Base-by-base conservation (phyloP, 2,329 filamentous ascomycete genomes). In the Myriosclerotinia curreyana region DNA sequence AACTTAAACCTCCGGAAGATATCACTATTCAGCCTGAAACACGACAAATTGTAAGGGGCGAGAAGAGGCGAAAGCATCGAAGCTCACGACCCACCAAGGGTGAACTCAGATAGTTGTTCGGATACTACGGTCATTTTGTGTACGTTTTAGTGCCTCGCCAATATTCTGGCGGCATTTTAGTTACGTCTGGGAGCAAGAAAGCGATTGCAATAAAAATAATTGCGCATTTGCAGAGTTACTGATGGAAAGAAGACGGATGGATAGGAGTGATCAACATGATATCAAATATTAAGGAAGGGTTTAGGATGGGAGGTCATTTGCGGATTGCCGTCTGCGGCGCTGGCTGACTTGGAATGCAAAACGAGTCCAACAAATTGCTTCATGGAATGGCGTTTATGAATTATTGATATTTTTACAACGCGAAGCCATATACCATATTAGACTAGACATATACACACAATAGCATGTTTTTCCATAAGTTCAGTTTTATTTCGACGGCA, bases 21-120 rank as follows among this genome's bases (percentile, higher is more conserved):
- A 62, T 62, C 3, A 53, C 40, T 20, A 54, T 62, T 46, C 59
- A 62, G 28, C 59, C 59, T 15, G 59, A 44, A 54, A 62, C 59
- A 14, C 59, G 49, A 42, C 59, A 62, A 38, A 22, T 62, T 9
- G 28, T 54, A 22, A 62, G 51, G 8, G 59, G 59, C 5, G 59
- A 62, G 59, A 54, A 31, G 20, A 62, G 22, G 22, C 49, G 59
- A 34, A 62, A 46, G 28, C 59, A 62, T 54, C 59, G 59, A 44
- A 62, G 59, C 34, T 62, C 49, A 25, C 22, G 55, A 36, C n/a
- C 42, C 42, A 42, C 55, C 6, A 59, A 48, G 42, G 28, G 55
- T 11, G 55, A 59, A 11, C n/a, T 38, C 28, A 59, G 48, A 25
- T 46, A 58, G 28, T 36, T n/a, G 9, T 36, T 46, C 2, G 42